phyloP scores from a whole-genome alignment of 768 basidiomycete genomes.

The Tephrocybe sp. region DNA sequence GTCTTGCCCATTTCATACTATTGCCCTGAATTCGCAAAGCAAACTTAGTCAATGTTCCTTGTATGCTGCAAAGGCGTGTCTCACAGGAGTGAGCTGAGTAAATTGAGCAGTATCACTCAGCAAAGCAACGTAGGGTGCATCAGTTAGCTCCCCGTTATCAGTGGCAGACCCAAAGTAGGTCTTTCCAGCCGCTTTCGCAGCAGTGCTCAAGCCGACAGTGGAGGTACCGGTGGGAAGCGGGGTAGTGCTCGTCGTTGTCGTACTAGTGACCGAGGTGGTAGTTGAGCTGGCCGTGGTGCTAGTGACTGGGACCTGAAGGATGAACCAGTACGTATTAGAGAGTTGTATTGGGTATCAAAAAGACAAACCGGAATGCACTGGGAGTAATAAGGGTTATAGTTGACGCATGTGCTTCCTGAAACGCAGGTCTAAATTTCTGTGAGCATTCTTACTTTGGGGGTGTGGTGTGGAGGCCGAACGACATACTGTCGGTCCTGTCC shows the following conservation, averaged over 20 bases:
- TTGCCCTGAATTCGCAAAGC: no score
- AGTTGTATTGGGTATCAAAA: no score
- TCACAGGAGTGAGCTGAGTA: slow-evolving; percentile 44
- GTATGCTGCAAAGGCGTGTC: no score
- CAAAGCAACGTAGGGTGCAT: slow-evolving; percentile 36
- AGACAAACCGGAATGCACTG: neutral
- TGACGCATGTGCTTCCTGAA: slow-evolving; percentile 36
- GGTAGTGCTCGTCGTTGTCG: slow-evolving; percentile 9
- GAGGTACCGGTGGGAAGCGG: slow-evolving; percentile 13
- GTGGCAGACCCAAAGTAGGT: slow-evolving; percentile 50
- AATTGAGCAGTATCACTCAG: slow-evolving; percentile 39
- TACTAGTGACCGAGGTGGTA: slow-evolving; percentile 6
- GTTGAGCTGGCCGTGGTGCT: neutral
- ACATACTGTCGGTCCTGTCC: slow-evolving; percentile 30
- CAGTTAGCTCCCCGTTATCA: slow-evolving; percentile 44
- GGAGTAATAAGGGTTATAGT: slow-evolving; percentile 29
- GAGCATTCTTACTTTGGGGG: no score
- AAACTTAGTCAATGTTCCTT: no score
- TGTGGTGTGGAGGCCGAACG: no score
- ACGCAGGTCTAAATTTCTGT: slow-evolving; percentile 37
- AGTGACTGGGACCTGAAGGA: neutral
- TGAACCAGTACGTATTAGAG: no score
- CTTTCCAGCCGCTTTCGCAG: slow-evolving; percentile 43
- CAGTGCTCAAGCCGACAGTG: slow-evolving; percentile 39
- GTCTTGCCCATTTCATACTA: slow-evolving; percentile 55